Percentiles rank a stretch among this genome's conserved stretches.
Evolutionary conservation across 257 asterid genomes (phyloP).

Genomic region (Solanum gracilifrons): DNA sequence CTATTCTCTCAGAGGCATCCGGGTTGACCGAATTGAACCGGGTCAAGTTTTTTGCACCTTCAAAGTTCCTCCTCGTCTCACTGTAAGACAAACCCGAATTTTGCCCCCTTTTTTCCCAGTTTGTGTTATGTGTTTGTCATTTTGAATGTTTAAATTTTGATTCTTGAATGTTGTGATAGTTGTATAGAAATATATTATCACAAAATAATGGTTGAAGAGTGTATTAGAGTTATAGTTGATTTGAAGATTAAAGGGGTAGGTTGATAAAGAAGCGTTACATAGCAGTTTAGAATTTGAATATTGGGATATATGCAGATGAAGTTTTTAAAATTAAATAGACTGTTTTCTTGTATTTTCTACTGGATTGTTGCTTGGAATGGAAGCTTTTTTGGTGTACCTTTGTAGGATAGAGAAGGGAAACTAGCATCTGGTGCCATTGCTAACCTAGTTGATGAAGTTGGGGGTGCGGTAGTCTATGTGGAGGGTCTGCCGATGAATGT

Average conservation of each 20-base stretch:
- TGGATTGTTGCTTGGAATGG: not conserved
- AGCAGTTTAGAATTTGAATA: not conserved
- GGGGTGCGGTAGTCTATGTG: conserved; percentile 48
- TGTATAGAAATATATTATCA: not conserved
- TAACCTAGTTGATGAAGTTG: conserved; percentile 51
- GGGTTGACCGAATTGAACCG: conserved; percentile 44
- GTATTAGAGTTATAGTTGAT: not conserved
- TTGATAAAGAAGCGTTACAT: not conserved
- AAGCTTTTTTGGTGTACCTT: not conserved
- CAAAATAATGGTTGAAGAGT: not conserved
- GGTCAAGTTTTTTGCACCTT: conserved; percentile 48
- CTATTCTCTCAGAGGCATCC: conserved; percentile 45
- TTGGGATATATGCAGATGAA: not conserved
- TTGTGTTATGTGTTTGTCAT: not conserved
- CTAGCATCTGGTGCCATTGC: conserved; percentile 57
- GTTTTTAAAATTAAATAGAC: not conserved
- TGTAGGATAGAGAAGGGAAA: conserved; percentile 50
- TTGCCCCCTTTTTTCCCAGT: not conserved
- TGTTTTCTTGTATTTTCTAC: not conserved
- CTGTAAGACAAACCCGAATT: conserved; percentile 18
- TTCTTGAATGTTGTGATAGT: not conserved
- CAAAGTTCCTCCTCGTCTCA: conserved; percentile 73
- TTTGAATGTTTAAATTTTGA: not conserved
- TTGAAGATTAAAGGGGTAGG: not conserved
- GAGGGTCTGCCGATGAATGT: conserved; percentile 47